Conservation (phyloP, 345 rosid species). For the Crucihimalaya himalaica region DNA sequence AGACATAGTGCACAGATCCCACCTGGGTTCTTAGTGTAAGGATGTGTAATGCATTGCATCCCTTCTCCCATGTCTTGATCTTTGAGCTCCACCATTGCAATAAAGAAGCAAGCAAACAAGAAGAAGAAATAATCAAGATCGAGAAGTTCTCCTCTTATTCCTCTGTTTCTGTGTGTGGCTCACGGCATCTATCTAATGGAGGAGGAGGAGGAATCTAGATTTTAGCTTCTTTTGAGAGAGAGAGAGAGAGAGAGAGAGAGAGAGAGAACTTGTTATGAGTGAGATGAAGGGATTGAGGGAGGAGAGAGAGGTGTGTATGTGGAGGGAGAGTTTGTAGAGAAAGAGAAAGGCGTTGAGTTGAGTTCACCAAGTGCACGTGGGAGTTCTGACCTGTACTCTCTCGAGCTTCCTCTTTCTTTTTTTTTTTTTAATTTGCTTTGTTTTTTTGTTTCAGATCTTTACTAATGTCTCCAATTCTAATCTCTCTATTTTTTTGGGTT, state of each 20-base stretch:
- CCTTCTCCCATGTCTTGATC: slow-evolving; percentile 79
- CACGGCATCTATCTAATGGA: not conserved
- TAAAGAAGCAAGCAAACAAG: slow-evolving; percentile 2
- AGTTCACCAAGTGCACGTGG: slow-evolving; percentile 62
- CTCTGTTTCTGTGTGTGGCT: slow-evolving; percentile 17
- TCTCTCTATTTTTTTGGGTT: not conserved
- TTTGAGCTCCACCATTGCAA: slow-evolving; percentile 39
- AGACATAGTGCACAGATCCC: slow-evolving; percentile 99
- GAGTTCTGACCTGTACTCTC: slow-evolving; percentile 47
- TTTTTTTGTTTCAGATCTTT: slow-evolving; percentile 8
- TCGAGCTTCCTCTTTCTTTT: slow-evolving; percentile 10
- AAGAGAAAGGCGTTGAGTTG: slow-evolving; percentile 43
- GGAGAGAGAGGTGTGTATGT: slow-evolving; percentile 4
- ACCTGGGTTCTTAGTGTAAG: slow-evolving; percentile 75
- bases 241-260: slow-evolving; percentile 31
- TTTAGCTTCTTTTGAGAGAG: slow-evolving; percentile 37
- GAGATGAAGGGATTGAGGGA: slow-evolving; percentile 4
- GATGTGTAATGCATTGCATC: slow-evolving; percentile 74
- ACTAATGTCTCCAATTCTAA: not conserved
- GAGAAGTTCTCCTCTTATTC: not conserved
- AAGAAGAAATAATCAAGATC: slow-evolving; percentile 17
- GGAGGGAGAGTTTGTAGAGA: slow-evolving; percentile 15
- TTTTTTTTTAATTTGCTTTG: not conserved
- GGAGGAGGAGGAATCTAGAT: slow-evolving; percentile 14
- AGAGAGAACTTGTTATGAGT: slow-evolving; percentile 21